These are phyloP conservation scores for Sporothrix globosa DNA, from an alignment of 2,329 filamentous ascomycete genomes.

Conservation along the genomic window DNA sequence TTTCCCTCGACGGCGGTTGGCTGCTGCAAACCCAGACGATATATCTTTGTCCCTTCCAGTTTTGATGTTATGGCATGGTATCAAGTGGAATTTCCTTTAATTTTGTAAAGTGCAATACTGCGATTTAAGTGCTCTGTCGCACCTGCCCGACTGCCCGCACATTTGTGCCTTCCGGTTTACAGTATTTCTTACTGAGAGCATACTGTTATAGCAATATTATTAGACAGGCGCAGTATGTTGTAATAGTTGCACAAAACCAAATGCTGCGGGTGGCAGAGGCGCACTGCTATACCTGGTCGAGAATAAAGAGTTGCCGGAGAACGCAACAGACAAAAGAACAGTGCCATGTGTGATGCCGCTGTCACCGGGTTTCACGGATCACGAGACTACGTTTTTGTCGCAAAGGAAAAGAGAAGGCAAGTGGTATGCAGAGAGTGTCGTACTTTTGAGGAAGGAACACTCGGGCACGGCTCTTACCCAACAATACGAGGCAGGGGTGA, in stretches of 20 bases:
- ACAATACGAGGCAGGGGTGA: background rate
- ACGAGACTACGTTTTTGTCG: background rate
- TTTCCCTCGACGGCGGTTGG: background rate
- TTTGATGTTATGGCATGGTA: background rate
- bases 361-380: slow-evolving; percentile 2
- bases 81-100: too few relatives aligned
- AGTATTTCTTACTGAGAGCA: background rate
- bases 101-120: too few relatives aligned
- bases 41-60: background rate
- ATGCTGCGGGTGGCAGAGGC: background rate
- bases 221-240: too few relatives aligned
- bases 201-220: background rate
- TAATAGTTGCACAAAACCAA: background rate
- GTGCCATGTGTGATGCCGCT: too few relatives aligned
- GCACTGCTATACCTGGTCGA: too few relatives aligned
- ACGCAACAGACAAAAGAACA: too few relatives aligned
- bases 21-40: background rate
- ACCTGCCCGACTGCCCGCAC: background rate
- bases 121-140: background rate
- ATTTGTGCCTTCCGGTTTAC: background rate
- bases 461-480: slow-evolving; percentile 9
- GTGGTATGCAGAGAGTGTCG: background rate
- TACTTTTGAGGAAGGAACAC: slow-evolving; percentile 1
- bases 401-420: background rate
- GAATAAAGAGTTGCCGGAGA: too few relatives aligned